Evolutionary conservation across 352 stramenopile species (phyloP), one percentile per base, ranked within the genome.

Genomic region (Phytophthora boehmeriae): DNA sequence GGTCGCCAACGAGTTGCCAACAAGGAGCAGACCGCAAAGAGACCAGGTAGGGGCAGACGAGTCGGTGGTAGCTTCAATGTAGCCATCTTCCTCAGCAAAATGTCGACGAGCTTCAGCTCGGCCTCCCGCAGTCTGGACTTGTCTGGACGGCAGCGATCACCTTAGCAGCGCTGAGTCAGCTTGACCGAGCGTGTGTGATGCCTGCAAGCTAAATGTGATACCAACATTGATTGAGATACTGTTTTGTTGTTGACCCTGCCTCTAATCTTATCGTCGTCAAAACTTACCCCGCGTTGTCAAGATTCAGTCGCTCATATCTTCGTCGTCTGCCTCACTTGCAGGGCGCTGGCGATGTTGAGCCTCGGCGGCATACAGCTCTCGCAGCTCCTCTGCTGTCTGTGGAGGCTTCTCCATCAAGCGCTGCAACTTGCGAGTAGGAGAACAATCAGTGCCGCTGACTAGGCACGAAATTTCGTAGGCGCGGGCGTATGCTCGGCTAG

Each of bases 391-490:
- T 1, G 74, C 70, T 32, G 71, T 81, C 41, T 84, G 63, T 17
- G 84, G 84, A n/a, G 84, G 81, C n/a, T 74, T 80, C 47, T 88
- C 71, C 68, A 80, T 75, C 27, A 92, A 67, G 17, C 74, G 63
- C 46, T 76, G 59, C 42, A 92, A 64, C 59, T 91, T 88, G 22
- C 72, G 69, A 20, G 85, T 90, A 20, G 83, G 82, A 17, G 80
- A 66, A 55, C 77, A 92, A 27, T 87, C 72, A 16, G 54, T 63
- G 30, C 83, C 78, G 27, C 80, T 92, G 25, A 90, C 83, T 0
- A 86, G 32, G 39, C 83, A 91, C 23, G 75, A 75, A 1, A 89
- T 64, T 19, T 89, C 71, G 51, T 76, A 86, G 10, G 83, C 85
- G 19, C 71, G 19, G 11, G 56, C 63, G 59, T 92, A 93, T 19